These are phyloP conservation scores for Vitis rupestris DNA, from an alignment of 164 flowering plant species.

Conservation along the genomic window DNA sequence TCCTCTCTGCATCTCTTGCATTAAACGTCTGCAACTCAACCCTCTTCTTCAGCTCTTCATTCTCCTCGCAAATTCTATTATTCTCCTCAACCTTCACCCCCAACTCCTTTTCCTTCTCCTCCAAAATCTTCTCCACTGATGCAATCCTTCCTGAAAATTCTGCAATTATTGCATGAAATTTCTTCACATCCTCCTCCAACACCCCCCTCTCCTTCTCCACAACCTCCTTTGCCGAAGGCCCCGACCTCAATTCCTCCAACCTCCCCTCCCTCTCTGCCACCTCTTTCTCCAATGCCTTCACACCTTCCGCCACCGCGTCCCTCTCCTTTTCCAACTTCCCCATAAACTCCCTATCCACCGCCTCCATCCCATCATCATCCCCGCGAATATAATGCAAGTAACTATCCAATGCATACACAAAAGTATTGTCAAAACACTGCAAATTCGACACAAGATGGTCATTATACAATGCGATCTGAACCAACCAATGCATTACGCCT, in stretches of 20 bases:
- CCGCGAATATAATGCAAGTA: conserved; percentile 58
- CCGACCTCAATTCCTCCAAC: conserved; percentile 38
- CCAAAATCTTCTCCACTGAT: conserved; percentile 48
- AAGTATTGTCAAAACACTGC: too few relatives aligned
- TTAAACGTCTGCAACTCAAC: conserved; percentile 69
- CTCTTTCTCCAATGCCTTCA: conserved; percentile 29
- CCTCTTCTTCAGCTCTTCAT: conserved; percentile 69
- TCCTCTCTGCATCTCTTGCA: conserved; percentile 88
- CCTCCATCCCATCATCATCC: conserved; percentile 59
- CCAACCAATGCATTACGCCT: conserved; percentile 81
- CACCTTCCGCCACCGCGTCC: background rate
- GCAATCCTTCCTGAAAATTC: conserved; percentile 27
- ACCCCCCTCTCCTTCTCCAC: conserved; percentile 58
- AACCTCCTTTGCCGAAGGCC: conserved; percentile 49
- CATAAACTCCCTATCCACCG: conserved; percentile 37
- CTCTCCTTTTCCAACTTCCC: too few relatives aligned
- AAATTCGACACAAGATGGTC: conserved; percentile 22
- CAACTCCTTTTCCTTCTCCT: conserved; percentile 68
- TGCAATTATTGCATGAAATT: conserved; percentile 57
- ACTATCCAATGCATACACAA: conserved; percentile 34
- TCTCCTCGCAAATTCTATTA: conserved; percentile 63
- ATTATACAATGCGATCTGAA: conserved; percentile 51
- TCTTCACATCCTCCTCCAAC: conserved; percentile 65
- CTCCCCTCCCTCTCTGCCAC: conserved; percentile 37
- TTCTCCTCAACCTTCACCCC: conserved; percentile 49